phyloP scores from a whole-genome alignment of 208 protist genomes.

The Acanthamoeba sp. region DNA sequence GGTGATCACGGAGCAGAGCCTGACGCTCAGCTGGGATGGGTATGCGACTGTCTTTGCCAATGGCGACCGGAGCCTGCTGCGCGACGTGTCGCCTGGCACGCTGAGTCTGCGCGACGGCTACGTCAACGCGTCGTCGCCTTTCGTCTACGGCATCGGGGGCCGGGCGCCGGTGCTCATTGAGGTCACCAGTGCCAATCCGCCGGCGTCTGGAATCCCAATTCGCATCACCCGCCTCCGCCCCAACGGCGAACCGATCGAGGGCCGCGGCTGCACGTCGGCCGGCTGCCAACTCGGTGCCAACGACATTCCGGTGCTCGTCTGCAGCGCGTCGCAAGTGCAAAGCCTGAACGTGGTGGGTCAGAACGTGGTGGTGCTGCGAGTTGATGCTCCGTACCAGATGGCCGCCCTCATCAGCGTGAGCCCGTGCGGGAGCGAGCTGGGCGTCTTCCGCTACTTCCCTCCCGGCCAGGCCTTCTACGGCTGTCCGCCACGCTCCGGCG shows the following conservation, averaged over 20 bases:
- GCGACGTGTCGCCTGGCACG: not conserved
- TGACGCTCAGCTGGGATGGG: not conserved
- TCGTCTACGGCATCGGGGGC: not conserved
- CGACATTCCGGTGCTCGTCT: not conserved
- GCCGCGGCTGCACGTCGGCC: not conserved
- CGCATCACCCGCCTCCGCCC: not conserved
- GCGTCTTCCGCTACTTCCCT: not conserved
- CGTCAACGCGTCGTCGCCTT: not conserved
- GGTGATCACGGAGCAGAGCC: not conserved
- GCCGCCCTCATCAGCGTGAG: not conserved
- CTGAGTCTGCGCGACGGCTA: not conserved
- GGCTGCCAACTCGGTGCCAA: not conserved
- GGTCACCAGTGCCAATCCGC: not conserved
- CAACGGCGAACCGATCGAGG: not conserved
- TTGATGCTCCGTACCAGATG: not conserved
- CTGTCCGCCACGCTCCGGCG: not conserved
- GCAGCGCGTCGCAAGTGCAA: no score
- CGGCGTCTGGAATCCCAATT: not conserved
- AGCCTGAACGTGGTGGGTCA: not conserved
- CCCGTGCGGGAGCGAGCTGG: not conserved
- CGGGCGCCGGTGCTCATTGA: not conserved
- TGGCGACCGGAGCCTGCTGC: not conserved
- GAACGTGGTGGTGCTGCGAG: not conserved
- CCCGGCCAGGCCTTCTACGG: not conserved
- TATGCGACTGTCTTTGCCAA: not conserved